Percentiles rank a stretch among this genome's conserved stretches.
Conservation (phyloP, 1,139 yeast genomes). For the Taphrina confusa region DNA sequence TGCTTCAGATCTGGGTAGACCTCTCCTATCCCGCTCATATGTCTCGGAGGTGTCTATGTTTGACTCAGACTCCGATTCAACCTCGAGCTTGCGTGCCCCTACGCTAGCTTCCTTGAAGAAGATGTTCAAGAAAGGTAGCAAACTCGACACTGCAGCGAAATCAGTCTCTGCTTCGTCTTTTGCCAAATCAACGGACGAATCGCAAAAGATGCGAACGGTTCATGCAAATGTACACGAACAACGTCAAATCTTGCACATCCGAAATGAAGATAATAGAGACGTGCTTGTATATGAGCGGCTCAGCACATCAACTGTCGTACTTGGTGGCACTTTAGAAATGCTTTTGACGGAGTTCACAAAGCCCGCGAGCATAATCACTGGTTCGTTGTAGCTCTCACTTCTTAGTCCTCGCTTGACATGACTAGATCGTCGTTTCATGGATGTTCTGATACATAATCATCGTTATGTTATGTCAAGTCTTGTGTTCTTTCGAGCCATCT, state of each 20-base stretch:
- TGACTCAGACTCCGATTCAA: slow-evolving; percentile 9
- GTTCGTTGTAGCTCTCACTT: too few species aligned
- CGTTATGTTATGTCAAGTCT: neutral
- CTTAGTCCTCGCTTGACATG: too few species aligned
- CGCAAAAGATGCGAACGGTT: neutral
- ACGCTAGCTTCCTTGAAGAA: neutral
- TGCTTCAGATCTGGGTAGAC: too few species aligned
- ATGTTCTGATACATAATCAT: neutral
- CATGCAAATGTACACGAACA: neutral
- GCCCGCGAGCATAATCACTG: neutral
- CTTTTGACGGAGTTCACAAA: slow-evolving; percentile 3
- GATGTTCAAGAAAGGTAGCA: neutral
- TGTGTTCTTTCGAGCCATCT: neutral
- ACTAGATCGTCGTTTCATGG: neutral
- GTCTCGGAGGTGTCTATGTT: slow-evolving; percentile 1
- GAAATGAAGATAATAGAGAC: neutral
- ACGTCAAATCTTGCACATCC: slow-evolving; percentile 5
- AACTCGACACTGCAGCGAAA: neutral
- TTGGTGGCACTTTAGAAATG: slow-evolving; percentile 1
- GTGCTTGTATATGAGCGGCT: neutral
- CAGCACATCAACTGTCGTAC: neutral
- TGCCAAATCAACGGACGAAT: neutral
- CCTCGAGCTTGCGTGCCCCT: neutral
- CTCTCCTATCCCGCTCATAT: neutral
- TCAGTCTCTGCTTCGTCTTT: neutral